Percentiles rank a stretch among this genome's conserved stretches.
phyloP scores from a whole-genome alignment of 805 yeast species.

The Scheffersomyces amazonensis region DNA sequence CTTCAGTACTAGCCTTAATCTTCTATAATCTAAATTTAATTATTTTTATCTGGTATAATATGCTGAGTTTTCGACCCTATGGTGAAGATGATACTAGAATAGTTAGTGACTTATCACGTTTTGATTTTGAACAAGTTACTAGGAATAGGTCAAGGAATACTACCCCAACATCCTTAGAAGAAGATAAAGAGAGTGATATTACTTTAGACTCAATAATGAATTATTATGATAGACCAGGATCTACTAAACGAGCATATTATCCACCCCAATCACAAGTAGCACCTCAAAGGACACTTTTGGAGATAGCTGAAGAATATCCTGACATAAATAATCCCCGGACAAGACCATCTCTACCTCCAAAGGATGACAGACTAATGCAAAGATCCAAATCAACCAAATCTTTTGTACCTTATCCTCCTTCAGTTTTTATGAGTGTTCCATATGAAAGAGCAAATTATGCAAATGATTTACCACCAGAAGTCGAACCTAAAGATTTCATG shows the following conservation, averaged over 20 bases:
- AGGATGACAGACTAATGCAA: slow-evolving; percentile 1
- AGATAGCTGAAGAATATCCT: slow-evolving; percentile 1
- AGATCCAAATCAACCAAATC: neutral
- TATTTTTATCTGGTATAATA: too few species aligned
- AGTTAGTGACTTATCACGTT: slow-evolving; percentile 31
- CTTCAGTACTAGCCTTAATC: too few species aligned
- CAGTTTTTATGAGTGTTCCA: neutral
- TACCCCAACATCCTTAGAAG: slow-evolving; percentile 22
- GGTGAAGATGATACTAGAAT: slow-evolving; percentile 20
- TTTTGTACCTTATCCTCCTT: slow-evolving; percentile 2
- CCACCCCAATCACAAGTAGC: neutral
- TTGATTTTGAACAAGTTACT: slow-evolving; percentile 22
- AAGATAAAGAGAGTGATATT: slow-evolving; percentile 4
- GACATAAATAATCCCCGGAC: neutral
- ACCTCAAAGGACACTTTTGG: neutral
- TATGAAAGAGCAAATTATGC: slow-evolving; percentile 4
- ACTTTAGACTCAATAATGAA: slow-evolving; percentile 13
- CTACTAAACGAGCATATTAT: neutral
- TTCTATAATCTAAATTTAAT: too few species aligned
- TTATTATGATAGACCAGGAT: slow-evolving; percentile 6
- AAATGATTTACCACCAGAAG: slow-evolving; percentile 23
- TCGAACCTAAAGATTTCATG: slow-evolving; percentile 15
- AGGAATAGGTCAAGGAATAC: slow-evolving; percentile 27
- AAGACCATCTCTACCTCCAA: slow-evolving; percentile 6
- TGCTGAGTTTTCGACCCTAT: slow-evolving; percentile 17